Conservation (phyloP, 495 filamentous ascomycete genomes). For the Neurospora sp. region DNA sequence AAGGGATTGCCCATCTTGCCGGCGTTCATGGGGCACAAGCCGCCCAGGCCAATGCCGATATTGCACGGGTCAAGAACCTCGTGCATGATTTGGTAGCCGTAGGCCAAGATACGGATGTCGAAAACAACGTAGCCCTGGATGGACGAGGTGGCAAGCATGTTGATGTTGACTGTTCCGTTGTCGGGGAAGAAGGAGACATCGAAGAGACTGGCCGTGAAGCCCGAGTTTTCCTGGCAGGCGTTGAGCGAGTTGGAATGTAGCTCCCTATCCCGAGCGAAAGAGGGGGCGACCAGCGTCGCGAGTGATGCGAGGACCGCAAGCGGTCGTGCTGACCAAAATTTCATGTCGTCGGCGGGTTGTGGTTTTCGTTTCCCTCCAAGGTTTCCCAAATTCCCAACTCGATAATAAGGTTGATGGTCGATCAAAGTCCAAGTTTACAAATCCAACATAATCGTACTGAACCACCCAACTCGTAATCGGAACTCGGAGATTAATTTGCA, state of each 20-base stretch:
- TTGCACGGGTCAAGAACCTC: slow-evolving; percentile 69
- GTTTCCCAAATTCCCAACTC: not conserved
- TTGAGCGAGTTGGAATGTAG: slow-evolving; percentile 69
- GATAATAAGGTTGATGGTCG: not conserved
- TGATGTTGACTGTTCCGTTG: slow-evolving; percentile 60
- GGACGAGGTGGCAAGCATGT: slow-evolving; percentile 73
- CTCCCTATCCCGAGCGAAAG: slow-evolving; percentile 22
- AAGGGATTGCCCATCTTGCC: slow-evolving; percentile 70
- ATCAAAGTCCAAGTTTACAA: not conserved
- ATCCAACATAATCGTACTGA: not conserved
- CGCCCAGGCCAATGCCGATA: slow-evolving; percentile 41
- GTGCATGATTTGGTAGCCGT: slow-evolving; percentile 61
- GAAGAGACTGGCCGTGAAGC: slow-evolving; percentile 76
- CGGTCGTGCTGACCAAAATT: slow-evolving; percentile 10
- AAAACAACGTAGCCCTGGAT: slow-evolving; percentile 80
- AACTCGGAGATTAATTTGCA: not conserved
- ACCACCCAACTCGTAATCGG: not conserved
- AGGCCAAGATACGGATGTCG: slow-evolving; percentile 65
- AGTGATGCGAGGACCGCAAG: slow-evolving; percentile 27
- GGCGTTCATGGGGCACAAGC: slow-evolving; percentile 88
- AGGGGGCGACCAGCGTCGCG: slow-evolving; percentile 18
- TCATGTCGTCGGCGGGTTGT: not conserved
- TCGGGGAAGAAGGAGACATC: slow-evolving; percentile 69
- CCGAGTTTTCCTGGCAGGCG: slow-evolving; percentile 66
- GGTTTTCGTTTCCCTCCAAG: not conserved